Percentiles rank a stretch among this genome's conserved stretches.
Evolutionary conservation across 225 moss, liverwort and hornwort species (phyloP).

Genomic region (Bryoerythrophyllum caledonicum): DNA sequence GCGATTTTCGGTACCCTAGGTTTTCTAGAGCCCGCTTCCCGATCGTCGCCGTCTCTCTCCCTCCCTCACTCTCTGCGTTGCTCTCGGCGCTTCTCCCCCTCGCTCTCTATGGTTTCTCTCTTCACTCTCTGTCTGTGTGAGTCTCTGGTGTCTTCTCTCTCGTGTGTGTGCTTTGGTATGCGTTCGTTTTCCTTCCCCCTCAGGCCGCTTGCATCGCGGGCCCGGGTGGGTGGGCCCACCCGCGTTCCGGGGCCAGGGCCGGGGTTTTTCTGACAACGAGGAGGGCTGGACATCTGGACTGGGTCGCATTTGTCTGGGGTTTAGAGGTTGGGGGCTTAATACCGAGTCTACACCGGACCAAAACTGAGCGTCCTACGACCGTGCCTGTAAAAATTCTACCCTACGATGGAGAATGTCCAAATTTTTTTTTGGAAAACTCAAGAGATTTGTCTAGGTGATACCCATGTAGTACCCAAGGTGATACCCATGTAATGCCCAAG

Average conservation of each 20-base stretch:
- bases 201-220: slow-evolving; percentile 10
- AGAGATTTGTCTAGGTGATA: too few species aligned
- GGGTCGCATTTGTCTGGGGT: background rate
- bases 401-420: too few species aligned
- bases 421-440: too few species aligned
- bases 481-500: too few species aligned
- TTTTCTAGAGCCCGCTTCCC: background rate
- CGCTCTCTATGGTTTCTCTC: background rate
- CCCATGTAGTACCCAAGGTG: too few species aligned
- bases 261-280: background rate
- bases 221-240: slow-evolving; percentile 6
- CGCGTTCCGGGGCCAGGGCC: background rate
- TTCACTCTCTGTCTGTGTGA: background rate
- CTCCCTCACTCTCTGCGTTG: background rate
- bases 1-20: background rate
- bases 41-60: background rate
- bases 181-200: background rate
- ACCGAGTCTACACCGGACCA: too few species aligned
- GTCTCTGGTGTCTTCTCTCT: background rate
- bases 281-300: background rate
- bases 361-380: too few species aligned
- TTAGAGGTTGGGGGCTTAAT: background rate
- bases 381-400: too few species aligned
- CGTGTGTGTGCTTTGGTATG: background rate
- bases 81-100: background rate